phyloP scores from a whole-genome alignment of 768 basidiomycete genomes.

The Pulveroboletus sp. region DNA sequence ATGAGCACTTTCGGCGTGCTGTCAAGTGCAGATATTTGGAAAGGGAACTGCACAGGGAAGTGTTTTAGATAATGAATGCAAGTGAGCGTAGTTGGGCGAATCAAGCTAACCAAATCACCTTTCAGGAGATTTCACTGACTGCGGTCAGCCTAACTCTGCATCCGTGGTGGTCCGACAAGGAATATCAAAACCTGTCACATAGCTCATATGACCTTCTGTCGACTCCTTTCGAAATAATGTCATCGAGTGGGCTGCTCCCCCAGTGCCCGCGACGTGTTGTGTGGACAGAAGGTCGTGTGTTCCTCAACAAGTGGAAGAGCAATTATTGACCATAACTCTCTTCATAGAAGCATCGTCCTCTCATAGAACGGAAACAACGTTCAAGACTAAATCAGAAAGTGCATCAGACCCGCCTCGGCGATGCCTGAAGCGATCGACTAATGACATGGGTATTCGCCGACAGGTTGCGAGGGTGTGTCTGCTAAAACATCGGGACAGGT shows the following conservation, averaged over 20 bases:
- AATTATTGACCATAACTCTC: background rate
- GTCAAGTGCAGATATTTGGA: background rate
- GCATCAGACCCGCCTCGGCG: background rate
- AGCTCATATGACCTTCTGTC: too few relatives aligned
- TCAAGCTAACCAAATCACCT: too few relatives aligned
- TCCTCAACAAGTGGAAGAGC: background rate
- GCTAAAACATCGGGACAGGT: background rate
- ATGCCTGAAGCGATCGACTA: background rate
- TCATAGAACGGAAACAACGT: background rate
- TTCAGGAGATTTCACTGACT: background rate
- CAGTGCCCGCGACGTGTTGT: background rate
- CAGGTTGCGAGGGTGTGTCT: slow-evolving; percentile 2
- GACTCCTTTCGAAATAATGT: background rate
- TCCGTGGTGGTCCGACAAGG: too few relatives aligned
- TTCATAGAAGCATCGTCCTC: background rate
- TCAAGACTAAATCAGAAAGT: background rate
- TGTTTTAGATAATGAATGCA: background rate
- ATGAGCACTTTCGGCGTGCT: too few relatives aligned
- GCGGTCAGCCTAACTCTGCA: background rate
- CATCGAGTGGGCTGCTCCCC: background rate
- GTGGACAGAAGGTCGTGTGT: background rate
- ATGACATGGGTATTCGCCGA: too few relatives aligned
- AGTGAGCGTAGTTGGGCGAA: too few relatives aligned
- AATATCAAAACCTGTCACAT: background rate
- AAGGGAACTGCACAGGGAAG: too few relatives aligned